Base-by-base conservation (phyloP, 2,329 filamentous ascomycete genomes). In the Fusarium dimerum region DNA sequence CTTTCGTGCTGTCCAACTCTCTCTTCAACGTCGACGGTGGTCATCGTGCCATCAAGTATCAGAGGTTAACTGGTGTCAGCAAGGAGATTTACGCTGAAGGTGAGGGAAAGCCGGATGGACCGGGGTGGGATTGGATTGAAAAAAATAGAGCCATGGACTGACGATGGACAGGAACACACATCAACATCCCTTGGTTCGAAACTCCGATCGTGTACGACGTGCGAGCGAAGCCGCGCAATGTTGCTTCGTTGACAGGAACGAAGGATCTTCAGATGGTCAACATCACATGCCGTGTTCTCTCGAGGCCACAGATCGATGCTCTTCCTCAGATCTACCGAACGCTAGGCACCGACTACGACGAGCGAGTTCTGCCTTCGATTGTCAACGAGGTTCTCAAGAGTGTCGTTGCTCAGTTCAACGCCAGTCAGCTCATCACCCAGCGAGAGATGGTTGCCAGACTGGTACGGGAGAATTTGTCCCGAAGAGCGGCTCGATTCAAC, bases 251-350 rank as follows among this genome's bases (percentile, higher is more conserved):
- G 62, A 99, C 94, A 54, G 94, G 94, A 65, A 99, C 94, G 70
- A 99, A 99, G 82, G 94, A 99, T 76, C 79, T 99, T 76, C 94
- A 99, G 80, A 99, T 99, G 94, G 94, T 97, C 71, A 99, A 99
- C 84, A 97, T 99, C 72, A 99, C 93, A 70, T 99, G 94, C 77
- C 93, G 94, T 90, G 94, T 99, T 53, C 89, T 99, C 48, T 97
- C 93, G 53, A 83, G 92, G 66, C 94, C 94, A 51, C 86, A 92
- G 52, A 79, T 99, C 68, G 86, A 90, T 61, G 89, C 92, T 32
- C 85, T 99, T 40, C 94, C 94, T 16, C 91, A 96, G 77, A 99
- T 99, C 69, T 99, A 97, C 82, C 84, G 94, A 62, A 99, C 94
- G 1, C 83, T 99, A 36, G 94, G 94, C 49, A 87, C 87, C 51